These are phyloP conservation scores for Euphorbia schlechtendalii DNA, from an alignment of 441 rosid genomes.

Conservation along the genomic window DNA sequence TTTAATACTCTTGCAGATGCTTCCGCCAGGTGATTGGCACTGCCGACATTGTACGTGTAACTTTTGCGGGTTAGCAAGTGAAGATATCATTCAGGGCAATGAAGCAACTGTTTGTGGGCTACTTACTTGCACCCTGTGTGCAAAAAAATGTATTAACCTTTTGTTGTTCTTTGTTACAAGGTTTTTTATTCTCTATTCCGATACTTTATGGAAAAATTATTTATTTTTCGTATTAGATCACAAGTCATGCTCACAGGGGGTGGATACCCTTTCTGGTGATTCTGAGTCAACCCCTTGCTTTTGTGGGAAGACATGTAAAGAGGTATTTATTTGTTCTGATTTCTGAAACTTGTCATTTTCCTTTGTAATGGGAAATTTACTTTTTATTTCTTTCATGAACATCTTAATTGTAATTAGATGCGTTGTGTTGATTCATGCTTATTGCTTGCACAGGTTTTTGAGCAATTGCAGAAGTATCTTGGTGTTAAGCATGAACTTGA, in stretches of 20 bases:
- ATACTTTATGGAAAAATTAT: constrained; percentile 1
- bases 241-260: constrained; percentile 49
- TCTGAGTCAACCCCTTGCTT: constrained; percentile 35
- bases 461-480: constrained; percentile 67
- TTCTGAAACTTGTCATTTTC: not conserved
- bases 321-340: constrained; percentile 38
- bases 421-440: constrained; percentile 17
- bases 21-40: constrained; percentile 90
- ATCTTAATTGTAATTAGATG: not conserved
- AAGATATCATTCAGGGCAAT: constrained; percentile 30
- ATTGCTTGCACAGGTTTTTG: constrained; percentile 59
- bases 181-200: constrained; percentile 1
- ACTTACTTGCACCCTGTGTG: constrained; percentile 65
- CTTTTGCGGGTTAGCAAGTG: constrained; percentile 56
- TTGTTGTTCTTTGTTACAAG: constrained; percentile 15
- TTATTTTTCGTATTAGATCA: constrained; percentile 49
- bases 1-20: constrained; percentile 50
- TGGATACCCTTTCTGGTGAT: constrained; percentile 37
- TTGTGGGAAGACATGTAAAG: constrained; percentile 70
- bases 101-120: constrained; percentile 25
- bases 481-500: constrained; percentile 83
- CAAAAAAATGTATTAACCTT: constrained; percentile 58
- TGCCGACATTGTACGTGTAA: constrained; percentile 94
- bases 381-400: constrained; percentile 4
- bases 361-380: not conserved